A percentile compares a stretch with the other conserved stretches of the same genome.
Evolutionary conservation across 2,329 filamentous ascomycete species (phyloP).

Genomic region (Cytospora schulzeri): DNA sequence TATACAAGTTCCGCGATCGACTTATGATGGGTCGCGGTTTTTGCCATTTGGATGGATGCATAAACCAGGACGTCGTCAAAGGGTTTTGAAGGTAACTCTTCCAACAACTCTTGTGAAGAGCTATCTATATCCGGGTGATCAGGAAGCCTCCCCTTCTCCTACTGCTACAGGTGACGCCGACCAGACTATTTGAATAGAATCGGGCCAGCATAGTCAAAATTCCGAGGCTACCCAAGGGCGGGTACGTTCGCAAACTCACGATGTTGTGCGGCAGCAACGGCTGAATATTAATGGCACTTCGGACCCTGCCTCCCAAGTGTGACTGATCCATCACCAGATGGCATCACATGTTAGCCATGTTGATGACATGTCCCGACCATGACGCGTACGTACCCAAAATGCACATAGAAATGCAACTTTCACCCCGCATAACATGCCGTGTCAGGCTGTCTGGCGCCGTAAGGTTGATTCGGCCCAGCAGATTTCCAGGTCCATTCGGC

Average conservation of each 20-base stretch:
- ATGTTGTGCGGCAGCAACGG: neutral
- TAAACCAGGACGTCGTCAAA: neutral
- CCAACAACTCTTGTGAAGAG: neutral
- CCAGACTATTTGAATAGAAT: neutral
- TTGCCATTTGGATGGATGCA: neutral
- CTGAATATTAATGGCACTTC: neutral
- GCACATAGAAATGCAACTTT: neutral
- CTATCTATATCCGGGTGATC: neutral
- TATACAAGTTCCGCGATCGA: neutral
- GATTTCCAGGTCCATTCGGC: neutral
- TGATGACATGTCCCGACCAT: neutral
- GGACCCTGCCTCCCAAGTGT: neutral
- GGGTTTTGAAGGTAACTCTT: neutral
- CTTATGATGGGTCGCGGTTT: neutral
- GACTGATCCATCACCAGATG: neutral
- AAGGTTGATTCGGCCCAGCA: neutral
- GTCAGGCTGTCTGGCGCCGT: neutral
- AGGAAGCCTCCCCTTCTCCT: neutral
- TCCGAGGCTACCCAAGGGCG: too few relatives aligned
- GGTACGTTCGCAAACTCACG: neutral
- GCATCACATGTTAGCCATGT: neutral
- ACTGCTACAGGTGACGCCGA: neutral
- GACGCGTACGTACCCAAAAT: neutral
- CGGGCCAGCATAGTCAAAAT: neutral
- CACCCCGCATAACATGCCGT: neutral